These are phyloP conservation scores for Boeremia exigua DNA, from an alignment of 2,329 filamentous ascomycete genomes.

Conservation along the genomic window DNA sequence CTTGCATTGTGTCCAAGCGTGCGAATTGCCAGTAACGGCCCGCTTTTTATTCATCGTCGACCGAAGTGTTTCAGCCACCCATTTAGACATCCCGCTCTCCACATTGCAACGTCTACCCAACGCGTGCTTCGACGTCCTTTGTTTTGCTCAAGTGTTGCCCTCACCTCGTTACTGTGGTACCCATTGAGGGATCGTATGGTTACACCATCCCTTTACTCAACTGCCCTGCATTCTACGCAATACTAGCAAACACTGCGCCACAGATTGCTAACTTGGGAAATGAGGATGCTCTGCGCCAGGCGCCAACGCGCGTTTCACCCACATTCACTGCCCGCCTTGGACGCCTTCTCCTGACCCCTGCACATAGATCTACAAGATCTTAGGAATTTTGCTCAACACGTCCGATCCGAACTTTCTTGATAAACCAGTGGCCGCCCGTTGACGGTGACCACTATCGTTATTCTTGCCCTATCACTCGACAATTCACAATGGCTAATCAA, in stretches of 20 bases:
- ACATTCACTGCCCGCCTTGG: constrained; percentile 20
- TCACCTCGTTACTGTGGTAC: too few relatives aligned
- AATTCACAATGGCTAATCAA: constrained; percentile 27
- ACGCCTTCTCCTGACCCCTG: constrained; percentile 26
- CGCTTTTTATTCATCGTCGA: constrained; percentile 5
- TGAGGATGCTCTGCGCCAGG: constrained; percentile 18
- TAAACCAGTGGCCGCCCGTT: not conserved
- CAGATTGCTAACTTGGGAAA: constrained; percentile 9
- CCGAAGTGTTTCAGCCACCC: constrained; percentile 13
- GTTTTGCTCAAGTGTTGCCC: too few relatives aligned
- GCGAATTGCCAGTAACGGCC: not conserved
- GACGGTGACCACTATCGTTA: not conserved
- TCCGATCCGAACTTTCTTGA: constrained; percentile 3
- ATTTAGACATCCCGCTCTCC: not conserved
- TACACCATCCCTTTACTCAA: too few relatives aligned
- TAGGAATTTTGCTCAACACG: constrained; percentile 7
- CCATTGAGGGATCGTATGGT: too few relatives aligned
- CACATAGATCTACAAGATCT: constrained; percentile 16
- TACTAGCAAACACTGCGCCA: not conserved
- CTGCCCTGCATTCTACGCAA: too few relatives aligned
- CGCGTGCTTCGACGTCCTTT: not conserved
- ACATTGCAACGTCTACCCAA: not conserved
- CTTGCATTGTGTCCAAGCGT: not conserved
- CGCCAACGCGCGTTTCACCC: constrained; percentile 30
- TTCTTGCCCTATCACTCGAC: not conserved